Conservation (phyloP, 352 stramenopile species). For the Phytopythium sindhum region DNA sequence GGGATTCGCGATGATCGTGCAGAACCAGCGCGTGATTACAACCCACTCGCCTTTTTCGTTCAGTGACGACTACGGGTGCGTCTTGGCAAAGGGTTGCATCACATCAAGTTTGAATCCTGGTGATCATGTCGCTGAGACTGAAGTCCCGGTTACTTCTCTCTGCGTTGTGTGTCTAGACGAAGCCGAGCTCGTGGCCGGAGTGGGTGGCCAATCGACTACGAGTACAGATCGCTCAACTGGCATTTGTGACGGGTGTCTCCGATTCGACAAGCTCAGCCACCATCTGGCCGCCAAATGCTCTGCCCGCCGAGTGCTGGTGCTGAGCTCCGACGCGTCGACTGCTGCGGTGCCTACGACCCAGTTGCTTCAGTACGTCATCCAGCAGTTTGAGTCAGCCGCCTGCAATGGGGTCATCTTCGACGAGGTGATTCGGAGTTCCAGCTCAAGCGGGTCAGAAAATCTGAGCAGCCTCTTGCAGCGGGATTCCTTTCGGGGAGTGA, state of each 20-base stretch:
- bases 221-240: not conserved
- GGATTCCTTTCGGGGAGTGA: conserved; percentile 17
- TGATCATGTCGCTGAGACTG: not conserved
- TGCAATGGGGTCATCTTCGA: conserved; percentile 16
- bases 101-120: not conserved
- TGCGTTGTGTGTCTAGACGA: conserved; percentile 32
- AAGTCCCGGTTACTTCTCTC: conserved; percentile 5
- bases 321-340: conserved; percentile 11
- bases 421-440: conserved; percentile 13
- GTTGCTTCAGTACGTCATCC: conserved; percentile 14
- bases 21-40: conserved; percentile 36
- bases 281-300: not conserved
- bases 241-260: not conserved
- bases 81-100: not conserved
- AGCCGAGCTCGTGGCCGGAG: conserved; percentile 11
- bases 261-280: conserved; percentile 1
- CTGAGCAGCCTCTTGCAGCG: conserved; percentile 5
- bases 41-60: conserved; percentile 30
- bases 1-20: conserved; percentile 32
- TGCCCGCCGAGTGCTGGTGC: conserved; percentile 14
- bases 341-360: conserved; percentile 8
- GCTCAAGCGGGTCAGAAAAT: not conserved
- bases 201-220: not conserved
- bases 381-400: not conserved
- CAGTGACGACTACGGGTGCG: conserved; percentile 5